phyloP scores from a whole-genome alignment of 306 rosid genomes.

The Rosa chinensis region DNA sequence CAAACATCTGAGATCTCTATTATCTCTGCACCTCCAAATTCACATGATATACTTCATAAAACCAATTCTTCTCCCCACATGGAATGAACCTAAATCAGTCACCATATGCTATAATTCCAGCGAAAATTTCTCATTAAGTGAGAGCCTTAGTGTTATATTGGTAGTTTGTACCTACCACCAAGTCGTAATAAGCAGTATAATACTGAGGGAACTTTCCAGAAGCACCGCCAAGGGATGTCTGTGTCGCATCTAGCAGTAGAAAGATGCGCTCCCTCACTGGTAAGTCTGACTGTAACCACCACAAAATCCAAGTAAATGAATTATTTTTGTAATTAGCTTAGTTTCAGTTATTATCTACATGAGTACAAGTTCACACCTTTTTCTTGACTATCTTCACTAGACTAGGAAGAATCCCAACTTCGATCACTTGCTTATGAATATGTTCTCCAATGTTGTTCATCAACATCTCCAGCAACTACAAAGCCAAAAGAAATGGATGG shows the following conservation, averaged over 20 bases:
- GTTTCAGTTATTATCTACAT: constrained; percentile 1
- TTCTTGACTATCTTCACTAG: constrained; percentile 94
- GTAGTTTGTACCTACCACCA: constrained; percentile 71
- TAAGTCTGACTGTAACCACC: constrained; percentile 70
- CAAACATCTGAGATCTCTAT: not conserved
- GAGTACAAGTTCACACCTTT: constrained; percentile 55
- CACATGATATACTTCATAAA: not conserved
- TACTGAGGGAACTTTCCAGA: constrained; percentile 94
- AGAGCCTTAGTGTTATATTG: not conserved
- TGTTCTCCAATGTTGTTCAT: constrained; percentile 93
- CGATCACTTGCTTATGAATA: constrained; percentile 82
- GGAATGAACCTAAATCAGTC: not conserved
- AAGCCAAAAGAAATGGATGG: constrained; percentile 32
- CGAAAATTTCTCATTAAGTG: not conserved
- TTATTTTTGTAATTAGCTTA: constrained; percentile 10
- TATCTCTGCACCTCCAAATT: not conserved
- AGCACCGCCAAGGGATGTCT: constrained; percentile 96
- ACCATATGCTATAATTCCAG: not conserved
- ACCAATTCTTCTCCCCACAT: constrained; percentile 1
- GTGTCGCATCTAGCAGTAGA: constrained; percentile 95
- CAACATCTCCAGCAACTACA: constrained; percentile 93
- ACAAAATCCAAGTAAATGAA: constrained; percentile 14
- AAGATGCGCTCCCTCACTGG: constrained; percentile 84
- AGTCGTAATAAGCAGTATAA: constrained; percentile 79
- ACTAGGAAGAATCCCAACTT: constrained; percentile 66